Evolutionary conservation across 1,284 basidiomycete genomes (phyloP).

Genomic region (Apiotrichum gamsii): DNA sequence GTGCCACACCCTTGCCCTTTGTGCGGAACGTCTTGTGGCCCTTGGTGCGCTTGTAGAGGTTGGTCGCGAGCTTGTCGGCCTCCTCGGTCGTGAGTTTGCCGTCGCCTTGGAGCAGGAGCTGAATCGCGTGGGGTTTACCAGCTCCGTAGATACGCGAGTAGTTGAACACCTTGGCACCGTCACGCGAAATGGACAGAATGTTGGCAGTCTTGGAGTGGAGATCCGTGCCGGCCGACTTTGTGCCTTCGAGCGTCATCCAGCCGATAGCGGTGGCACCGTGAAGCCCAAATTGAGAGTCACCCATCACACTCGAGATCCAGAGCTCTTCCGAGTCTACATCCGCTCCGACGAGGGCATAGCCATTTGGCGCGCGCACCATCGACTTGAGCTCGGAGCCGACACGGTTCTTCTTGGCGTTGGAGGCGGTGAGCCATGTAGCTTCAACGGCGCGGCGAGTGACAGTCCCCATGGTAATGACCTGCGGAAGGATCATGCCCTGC

Average conservation of each 20-base stretch:
- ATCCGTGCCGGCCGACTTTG: slow-evolving; percentile 93
- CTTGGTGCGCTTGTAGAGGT: slow-evolving; percentile 88
- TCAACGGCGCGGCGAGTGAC: slow-evolving; percentile 96
- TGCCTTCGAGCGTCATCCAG: slow-evolving; percentile 99
- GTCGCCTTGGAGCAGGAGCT: slow-evolving; percentile 82
- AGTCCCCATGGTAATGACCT: slow-evolving; percentile 97
- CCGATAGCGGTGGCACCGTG: slow-evolving; percentile 96
- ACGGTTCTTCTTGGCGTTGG: slow-evolving; percentile 95
- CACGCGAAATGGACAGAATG: slow-evolving; percentile 87
- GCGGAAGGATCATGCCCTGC: slow-evolving; percentile 88
- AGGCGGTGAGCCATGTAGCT: slow-evolving; percentile 96
- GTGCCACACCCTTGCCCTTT: slow-evolving; percentile 19
- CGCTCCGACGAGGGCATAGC: slow-evolving; percentile 92
- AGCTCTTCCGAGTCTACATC: slow-evolving; percentile 99
- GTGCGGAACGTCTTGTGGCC: slow-evolving; percentile 70
- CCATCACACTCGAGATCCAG: slow-evolving; percentile 99
- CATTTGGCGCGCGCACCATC: slow-evolving; percentile 89
- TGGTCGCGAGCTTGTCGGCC: slow-evolving; percentile 74
- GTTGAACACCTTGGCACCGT: slow-evolving; percentile 98
- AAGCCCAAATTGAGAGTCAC: slow-evolving; percentile 94
- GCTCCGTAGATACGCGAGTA: slow-evolving; percentile 98
- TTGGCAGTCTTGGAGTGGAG: slow-evolving; percentile 93
- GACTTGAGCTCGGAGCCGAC: slow-evolving; percentile 97
- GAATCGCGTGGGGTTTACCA: slow-evolving; percentile 87
- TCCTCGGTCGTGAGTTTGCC: slow-evolving; percentile 69